Conservation (phyloP, 257 asterid species). For the Eustoma russellianum region DNA sequence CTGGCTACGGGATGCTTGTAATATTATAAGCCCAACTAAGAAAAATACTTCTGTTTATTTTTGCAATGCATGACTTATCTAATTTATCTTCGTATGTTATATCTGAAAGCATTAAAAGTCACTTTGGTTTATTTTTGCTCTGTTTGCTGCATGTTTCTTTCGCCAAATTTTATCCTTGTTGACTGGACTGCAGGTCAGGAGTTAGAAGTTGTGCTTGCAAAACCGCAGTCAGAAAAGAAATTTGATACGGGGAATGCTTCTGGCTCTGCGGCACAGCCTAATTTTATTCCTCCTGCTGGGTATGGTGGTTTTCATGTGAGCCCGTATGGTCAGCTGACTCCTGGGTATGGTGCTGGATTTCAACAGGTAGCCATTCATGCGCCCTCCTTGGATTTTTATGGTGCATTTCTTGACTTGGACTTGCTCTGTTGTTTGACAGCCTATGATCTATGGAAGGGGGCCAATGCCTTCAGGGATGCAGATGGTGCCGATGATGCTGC, state of each 20-base stretch:
- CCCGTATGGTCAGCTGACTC: constrained; percentile 58
- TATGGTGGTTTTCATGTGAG: constrained; percentile 64
- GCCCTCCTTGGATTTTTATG: constrained; percentile 2
- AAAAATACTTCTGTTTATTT: too few relatives aligned
- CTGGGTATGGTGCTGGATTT: constrained; percentile 63
- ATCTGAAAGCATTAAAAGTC: too few relatives aligned
- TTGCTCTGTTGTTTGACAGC: constrained; percentile 35
- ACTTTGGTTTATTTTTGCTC: neutral
- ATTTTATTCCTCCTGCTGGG: constrained; percentile 76
- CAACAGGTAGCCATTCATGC: constrained; percentile 57
- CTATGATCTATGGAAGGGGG: constrained; percentile 94
- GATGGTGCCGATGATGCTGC: constrained; percentile 98
- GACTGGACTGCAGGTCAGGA: constrained; percentile 51
- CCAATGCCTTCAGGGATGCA: constrained; percentile 99
- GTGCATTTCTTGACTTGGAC: constrained; percentile 2
- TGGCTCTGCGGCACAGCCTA: constrained; percentile 41
- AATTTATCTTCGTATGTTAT: too few relatives aligned
- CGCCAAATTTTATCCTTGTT: constrained; percentile 9
- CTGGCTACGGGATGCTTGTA: too few relatives aligned
- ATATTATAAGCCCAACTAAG: too few relatives aligned
- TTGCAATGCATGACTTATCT: too few relatives aligned
- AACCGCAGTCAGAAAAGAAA: constrained; percentile 88
- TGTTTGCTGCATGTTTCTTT: neutral
- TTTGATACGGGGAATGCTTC: constrained; percentile 51
- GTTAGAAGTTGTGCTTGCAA: constrained; percentile 87